Evolutionary conservation across 1,139 yeast species (phyloP).

Genomic region (Yamadazyma taylorii): DNA sequence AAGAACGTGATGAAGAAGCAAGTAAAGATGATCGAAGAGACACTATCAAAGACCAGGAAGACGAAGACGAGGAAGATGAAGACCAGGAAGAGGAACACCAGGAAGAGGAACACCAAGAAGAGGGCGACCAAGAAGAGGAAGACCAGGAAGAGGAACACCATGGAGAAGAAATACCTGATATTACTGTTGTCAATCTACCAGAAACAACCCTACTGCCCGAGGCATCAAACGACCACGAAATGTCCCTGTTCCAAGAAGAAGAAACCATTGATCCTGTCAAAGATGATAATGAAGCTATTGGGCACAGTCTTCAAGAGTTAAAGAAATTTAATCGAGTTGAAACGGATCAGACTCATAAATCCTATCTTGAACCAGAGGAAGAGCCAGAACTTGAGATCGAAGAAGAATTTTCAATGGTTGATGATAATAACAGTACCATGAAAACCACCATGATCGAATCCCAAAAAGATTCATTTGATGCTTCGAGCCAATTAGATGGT

Average conservation of each 20-base stretch:
- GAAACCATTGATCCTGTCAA: not conserved
- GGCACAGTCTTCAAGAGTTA: not conserved
- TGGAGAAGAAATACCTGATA: not conserved
- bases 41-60: conserved; percentile 1
- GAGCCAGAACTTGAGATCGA: conserved; percentile 2
- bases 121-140: conserved; percentile 4
- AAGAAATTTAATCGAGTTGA: not conserved
- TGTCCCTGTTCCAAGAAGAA: not conserved
- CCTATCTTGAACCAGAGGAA: not conserved
- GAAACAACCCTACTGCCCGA: no score
- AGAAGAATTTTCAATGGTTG: conserved; percentile 2
- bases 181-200: no score
- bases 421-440: not conserved
- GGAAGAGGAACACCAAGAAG: conserved; percentile 4
- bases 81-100: conserved; percentile 4
- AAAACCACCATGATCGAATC: not conserved
- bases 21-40: not conserved
- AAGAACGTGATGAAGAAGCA: no score
- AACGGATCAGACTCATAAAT: not conserved
- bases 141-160: conserved; percentile 4
- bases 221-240: not conserved
- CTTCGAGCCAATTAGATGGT: conserved; percentile 2
- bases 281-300: not conserved
- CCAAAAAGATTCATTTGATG: not conserved
- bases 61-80: conserved; percentile 4